phyloP scores from a whole-genome alignment of 805 yeast species.

The Barnettozyma vustinii region DNA sequence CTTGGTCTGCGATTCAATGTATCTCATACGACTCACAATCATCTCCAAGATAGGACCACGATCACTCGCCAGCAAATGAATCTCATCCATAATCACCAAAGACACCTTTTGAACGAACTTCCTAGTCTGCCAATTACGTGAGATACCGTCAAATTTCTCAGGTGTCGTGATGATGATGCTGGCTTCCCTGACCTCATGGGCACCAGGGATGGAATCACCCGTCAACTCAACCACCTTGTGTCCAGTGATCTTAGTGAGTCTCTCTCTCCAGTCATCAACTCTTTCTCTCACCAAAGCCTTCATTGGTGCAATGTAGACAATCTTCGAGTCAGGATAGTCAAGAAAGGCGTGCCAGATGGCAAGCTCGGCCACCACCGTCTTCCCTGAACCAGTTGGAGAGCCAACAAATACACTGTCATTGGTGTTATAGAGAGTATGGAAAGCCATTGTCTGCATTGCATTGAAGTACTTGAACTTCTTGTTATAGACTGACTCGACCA shows the following conservation, averaged over 20 bases:
- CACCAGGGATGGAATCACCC: conserved; percentile 90
- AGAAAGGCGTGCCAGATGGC: conserved; percentile 96
- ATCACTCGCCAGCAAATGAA: conserved; percentile 93
- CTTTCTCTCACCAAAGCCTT: conserved; percentile 96
- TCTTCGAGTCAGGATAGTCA: conserved; percentile 80
- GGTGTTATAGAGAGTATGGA: conserved; percentile 80
- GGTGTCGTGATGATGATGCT: conserved; percentile 93
- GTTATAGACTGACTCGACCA: conserved; percentile 64
- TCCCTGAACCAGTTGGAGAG: conserved; percentile 98
- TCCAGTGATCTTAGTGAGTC: conserved; percentile 80
- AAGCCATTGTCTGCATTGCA: conserved; percentile 98
- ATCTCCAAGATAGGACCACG: conserved; percentile 97
- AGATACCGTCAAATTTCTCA: conserved; percentile 96
- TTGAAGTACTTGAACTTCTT: conserved; percentile 78
- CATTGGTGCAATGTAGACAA: conserved; percentile 88
- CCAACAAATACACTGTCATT: conserved; percentile 85
- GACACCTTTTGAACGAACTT: conserved; percentile 80
- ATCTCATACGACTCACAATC: conserved; percentile 84
- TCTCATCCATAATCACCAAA: conserved; percentile 89
- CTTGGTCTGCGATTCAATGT: conserved; percentile 93
- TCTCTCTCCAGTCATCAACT: conserved; percentile 79
- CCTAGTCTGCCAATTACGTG: conserved; percentile 89
- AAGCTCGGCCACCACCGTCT: conserved; percentile 92
- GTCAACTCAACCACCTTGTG: conserved; percentile 83
- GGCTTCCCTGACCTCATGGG: conserved; percentile 71